These are phyloP conservation scores for Barnettozyma salicaria DNA, from an alignment of 805 yeast species.

Conservation along the genomic window DNA sequence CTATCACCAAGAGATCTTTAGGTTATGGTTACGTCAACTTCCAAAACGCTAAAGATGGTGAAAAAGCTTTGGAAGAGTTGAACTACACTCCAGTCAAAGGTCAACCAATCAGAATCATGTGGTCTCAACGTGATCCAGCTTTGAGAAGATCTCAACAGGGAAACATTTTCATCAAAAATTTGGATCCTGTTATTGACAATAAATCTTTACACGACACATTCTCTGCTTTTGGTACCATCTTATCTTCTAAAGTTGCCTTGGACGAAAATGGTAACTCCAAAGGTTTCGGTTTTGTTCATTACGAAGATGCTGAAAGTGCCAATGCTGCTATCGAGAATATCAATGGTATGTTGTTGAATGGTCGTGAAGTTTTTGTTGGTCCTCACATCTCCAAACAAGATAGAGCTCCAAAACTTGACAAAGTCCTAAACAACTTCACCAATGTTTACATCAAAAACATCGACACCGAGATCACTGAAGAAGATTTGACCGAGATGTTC, in stretches of 20 bases:
- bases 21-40: conserved; percentile 98
- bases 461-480: conserved; percentile 60
- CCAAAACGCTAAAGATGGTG: conserved; percentile 85
- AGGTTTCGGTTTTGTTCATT: conserved; percentile 97
- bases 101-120: conserved; percentile 97
- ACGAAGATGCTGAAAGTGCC: conserved; percentile 89
- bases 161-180: conserved; percentile 95
- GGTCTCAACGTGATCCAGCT: conserved; percentile 99
- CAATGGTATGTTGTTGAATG: conserved; percentile 97
- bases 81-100: conserved; percentile 94
- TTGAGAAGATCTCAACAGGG: conserved; percentile 92
- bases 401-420: conserved; percentile 90
- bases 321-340: conserved; percentile 92
- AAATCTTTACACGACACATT: conserved; percentile 98
- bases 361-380: conserved; percentile 92
- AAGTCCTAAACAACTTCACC: conserved; percentile 87
- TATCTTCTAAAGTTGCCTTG: conserved; percentile 95
- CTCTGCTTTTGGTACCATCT: conserved; percentile 90
- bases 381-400: conserved; percentile 89
- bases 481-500: conserved; percentile 68
- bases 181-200: conserved; percentile 97
- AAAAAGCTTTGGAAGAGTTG: conserved; percentile 88
- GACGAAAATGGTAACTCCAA: conserved; percentile 88
- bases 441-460: conserved; percentile 94
- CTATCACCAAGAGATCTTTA: conserved; percentile 91